Conservation (phyloP, 768 basidiomycete genomes). For the Mycena rosella region DNA sequence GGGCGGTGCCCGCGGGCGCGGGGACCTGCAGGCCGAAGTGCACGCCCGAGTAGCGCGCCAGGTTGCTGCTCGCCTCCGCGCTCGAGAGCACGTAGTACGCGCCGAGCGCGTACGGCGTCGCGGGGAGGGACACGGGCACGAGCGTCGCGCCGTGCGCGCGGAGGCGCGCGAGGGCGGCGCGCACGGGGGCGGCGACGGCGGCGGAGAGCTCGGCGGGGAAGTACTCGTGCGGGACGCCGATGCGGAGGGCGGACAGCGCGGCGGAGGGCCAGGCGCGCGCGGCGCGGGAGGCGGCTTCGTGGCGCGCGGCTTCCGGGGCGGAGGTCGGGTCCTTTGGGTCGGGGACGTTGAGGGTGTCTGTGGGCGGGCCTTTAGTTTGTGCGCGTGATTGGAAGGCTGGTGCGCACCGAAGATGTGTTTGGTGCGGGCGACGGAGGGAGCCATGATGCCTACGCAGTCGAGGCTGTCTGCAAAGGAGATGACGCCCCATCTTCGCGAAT, state of each 20-base stretch:
- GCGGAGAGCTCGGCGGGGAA: constrained; percentile 78
- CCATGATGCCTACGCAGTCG: constrained; percentile 93
- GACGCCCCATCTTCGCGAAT: constrained; percentile 78
- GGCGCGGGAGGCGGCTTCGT: constrained; percentile 34
- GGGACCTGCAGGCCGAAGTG: constrained; percentile 77
- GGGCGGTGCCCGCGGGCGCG: constrained; percentile 55
- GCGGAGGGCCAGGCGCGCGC: constrained; percentile 16
- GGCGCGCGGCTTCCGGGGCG: constrained; percentile 56
- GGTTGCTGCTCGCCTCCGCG: constrained; percentile 93
- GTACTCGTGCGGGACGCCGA: constrained; percentile 88
- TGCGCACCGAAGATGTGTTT: constrained; percentile 74
- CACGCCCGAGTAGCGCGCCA: constrained; percentile 91
- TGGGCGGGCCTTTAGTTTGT: neutral
- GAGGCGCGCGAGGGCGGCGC: constrained; percentile 56
- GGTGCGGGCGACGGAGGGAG: constrained; percentile 62
- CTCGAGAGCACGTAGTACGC: constrained; percentile 97
- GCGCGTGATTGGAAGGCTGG: neutral
- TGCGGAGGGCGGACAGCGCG: constrained; percentile 65
- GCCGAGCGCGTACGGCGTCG: constrained; percentile 78
- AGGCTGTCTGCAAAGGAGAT: constrained; percentile 95
- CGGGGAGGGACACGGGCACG: constrained; percentile 80
- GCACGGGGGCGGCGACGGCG: constrained; percentile 59
- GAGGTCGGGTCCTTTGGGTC: constrained; percentile 86
- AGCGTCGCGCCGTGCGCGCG: constrained; percentile 72
- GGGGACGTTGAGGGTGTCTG: constrained; percentile 64